These are phyloP conservation scores for Quillaja saponaria DNA, from an alignment of 306 rosid species.

Conservation along the genomic window DNA sequence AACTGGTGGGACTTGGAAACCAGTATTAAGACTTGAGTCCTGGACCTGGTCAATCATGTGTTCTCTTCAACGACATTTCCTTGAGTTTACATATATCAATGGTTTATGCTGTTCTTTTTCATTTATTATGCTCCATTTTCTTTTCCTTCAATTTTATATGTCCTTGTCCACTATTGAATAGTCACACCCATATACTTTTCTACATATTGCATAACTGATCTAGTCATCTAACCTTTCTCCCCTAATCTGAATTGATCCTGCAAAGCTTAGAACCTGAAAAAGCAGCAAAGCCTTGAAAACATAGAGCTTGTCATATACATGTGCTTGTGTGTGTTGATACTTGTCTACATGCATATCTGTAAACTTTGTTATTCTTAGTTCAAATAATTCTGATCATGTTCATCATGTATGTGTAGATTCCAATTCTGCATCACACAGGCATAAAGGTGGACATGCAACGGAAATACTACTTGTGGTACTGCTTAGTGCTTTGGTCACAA, in stretches of 20 bases:
- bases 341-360: slow-evolving; percentile 9
- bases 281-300: background rate
- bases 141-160: background rate
- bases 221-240: no score
- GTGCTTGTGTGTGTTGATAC: slow-evolving; percentile 1
- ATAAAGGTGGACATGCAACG: slow-evolving; percentile 40
- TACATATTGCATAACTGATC: background rate
- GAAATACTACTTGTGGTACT: slow-evolving; percentile 46
- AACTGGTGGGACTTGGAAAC: background rate
- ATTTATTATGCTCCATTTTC: background rate
- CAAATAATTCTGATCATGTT: slow-evolving; percentile 11
- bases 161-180: background rate
- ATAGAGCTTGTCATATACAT: background rate
- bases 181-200: background rate
- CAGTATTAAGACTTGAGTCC: background rate
- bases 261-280: background rate
- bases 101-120: background rate
- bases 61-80: background rate
- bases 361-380: background rate
- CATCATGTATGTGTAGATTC: slow-evolving; percentile 45
- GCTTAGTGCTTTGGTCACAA: slow-evolving; percentile 41
- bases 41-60: background rate
- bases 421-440: slow-evolving; percentile 31
- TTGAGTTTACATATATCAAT: background rate
- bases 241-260: no score